Conservation (phyloP, 768 basidiomycete genomes). For the Dioszegia crocea region DNA sequence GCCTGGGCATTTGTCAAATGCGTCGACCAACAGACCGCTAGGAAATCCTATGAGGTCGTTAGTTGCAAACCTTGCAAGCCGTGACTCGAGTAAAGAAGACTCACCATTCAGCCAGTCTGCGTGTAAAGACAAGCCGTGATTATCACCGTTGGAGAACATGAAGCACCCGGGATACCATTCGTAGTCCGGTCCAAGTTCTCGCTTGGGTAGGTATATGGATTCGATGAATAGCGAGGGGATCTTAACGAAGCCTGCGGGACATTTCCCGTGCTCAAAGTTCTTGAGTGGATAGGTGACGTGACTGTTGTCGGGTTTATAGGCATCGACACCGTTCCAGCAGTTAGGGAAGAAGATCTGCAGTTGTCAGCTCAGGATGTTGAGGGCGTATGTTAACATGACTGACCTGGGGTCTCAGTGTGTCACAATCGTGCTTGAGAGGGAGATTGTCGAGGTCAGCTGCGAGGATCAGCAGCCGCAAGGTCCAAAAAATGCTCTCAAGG, state of each 20-base stretch:
- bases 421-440: constrained; percentile 17
- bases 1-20: constrained; percentile 18
- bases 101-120: constrained; percentile 33
- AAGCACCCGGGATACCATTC: constrained; percentile 39
- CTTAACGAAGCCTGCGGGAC: constrained; percentile 19
- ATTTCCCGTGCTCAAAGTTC: constrained; percentile 18
- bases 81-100: not conserved
- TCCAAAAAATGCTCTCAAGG: not conserved
- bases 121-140: constrained; percentile 22
- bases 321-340: constrained; percentile 33
- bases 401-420: constrained; percentile 18
- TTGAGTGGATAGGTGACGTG: constrained; percentile 28
- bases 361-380: not conserved
- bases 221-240: constrained; percentile 31
- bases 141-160: constrained; percentile 31
- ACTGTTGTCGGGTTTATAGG: constrained; percentile 23
- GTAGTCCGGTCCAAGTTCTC: constrained; percentile 21
- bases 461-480: constrained; percentile 1
- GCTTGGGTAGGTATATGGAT: constrained; percentile 19
- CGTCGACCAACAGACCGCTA: constrained; percentile 24
- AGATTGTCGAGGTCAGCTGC: constrained; percentile 14
- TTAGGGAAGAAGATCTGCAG: constrained; percentile 27
- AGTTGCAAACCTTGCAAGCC: not conserved
- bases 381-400: not conserved
- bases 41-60: constrained; percentile 18